phyloP scores from a whole-genome alignment of 2,329 filamentous ascomycete species.

The Apiospora marii region DNA sequence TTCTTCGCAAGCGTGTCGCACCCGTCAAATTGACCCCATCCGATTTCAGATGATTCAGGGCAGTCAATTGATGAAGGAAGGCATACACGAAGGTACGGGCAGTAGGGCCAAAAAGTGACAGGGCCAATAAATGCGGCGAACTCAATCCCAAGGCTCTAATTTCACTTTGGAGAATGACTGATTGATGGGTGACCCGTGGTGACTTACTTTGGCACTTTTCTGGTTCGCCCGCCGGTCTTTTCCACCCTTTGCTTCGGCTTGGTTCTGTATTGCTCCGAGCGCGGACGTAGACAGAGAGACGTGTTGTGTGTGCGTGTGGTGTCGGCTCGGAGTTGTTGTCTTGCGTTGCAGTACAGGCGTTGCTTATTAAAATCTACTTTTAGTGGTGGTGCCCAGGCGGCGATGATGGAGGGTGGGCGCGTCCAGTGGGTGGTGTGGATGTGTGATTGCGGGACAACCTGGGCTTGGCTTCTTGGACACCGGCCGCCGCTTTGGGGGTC shows the following conservation, averaged over 20 bases:
- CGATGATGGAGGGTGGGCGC: conserved; percentile 8
- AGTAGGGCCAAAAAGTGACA: neutral
- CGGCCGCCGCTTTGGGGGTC: neutral
- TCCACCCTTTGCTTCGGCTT: conserved; percentile 1
- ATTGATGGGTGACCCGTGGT: neutral
- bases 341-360: conserved; percentile 16
- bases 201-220: conserved; percentile 15
- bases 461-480: conserved; percentile 7
- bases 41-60: conserved; percentile 14
- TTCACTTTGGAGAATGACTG: neutral
- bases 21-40: neutral
- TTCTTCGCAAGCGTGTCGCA: neutral
- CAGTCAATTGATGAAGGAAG: neutral
- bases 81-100: too few relatives aligned
- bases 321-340: neutral
- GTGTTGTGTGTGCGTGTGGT: neutral
- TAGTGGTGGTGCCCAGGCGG: neutral
- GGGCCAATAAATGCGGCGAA: neutral
- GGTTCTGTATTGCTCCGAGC: conserved; percentile 1
- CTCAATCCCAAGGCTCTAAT: conserved; percentile 2
- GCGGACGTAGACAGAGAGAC: neutral
- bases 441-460: conserved; percentile 10
- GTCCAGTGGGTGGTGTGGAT: conserved; percentile 1
- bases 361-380: conserved; percentile 6
- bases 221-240: neutral